Base-by-base conservation (phyloP, 2,329 filamentous ascomycete genomes). In the Dothideomycetes sp. region DNA sequence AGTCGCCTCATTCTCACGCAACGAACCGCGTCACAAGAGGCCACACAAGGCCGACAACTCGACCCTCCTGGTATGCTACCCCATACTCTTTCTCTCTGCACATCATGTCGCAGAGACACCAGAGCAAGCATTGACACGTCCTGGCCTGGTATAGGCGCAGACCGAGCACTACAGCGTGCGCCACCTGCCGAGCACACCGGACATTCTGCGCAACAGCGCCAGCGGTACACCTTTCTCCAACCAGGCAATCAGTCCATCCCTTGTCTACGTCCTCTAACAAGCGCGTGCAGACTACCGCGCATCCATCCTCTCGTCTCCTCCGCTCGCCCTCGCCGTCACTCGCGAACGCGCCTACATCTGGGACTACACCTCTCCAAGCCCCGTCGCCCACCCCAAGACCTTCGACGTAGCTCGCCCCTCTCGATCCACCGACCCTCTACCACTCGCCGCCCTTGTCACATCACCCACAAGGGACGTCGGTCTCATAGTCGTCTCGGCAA, bases 141-240 rank as follows among this genome's bases (percentile, higher is more conserved):
- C 22, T 10, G 8, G 12, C 8, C 18, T 27, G 32, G 38, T 48
- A 9, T 46, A 93, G 83, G 85, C 84, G 27, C 85, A 79, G 56
- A 94, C 84, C 55, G 79, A 80, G 57, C 84, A 84, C 48, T 95
- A 91, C 59, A 82, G 76, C 30, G 84, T 94, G 47, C 84, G 82
- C 62, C 87, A 88, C 60, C 73, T 95, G 22, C 84, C 84, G 43
- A 80, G 83, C 41, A 73, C 93, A 17, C 88, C 89, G 34, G 44
- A 46, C 35, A 38, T 32, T 17, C 30, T 41, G 13, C 41, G 45
- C 28, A 46, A 45, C 27, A 44, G 40, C 38, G 39, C 39, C 20
- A 49, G 43, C 41, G 38, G 37, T 41, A 23, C 32, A 15, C 8
- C 32, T n/a, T 4, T 10, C n/a, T n/a, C n/a, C 37, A 2, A 13